Evolutionary conservation across 371 early-diverging fungal genomes (phyloP).

Genomic region (Catenaria anguillulae): DNA sequence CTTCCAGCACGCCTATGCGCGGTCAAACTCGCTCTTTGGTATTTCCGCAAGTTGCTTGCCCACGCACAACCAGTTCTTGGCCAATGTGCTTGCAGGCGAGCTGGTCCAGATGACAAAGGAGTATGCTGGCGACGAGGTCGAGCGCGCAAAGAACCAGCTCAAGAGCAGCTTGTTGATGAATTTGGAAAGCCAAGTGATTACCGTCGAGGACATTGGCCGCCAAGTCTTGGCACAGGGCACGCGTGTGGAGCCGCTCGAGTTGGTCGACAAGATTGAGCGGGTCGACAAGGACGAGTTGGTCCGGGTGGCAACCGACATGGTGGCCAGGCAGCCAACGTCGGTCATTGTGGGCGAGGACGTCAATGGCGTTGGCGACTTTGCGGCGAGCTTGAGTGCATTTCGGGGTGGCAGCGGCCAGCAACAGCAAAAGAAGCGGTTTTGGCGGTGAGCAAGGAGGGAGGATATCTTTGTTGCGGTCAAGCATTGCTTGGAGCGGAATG

Average conservation of each 20-base stretch:
- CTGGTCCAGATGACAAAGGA: constrained; percentile 52
- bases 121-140: constrained; percentile 38
- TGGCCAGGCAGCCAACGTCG: neutral
- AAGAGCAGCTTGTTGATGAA: constrained; percentile 83
- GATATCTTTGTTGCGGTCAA: too few relatives aligned
- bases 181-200: constrained; percentile 77
- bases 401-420: too few relatives aligned
- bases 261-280: neutral
- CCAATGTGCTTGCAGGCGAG: constrained; percentile 72
- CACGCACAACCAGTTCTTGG: constrained; percentile 43
- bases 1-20: constrained; percentile 79
- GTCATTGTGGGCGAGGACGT: neutral
- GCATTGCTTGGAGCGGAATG: too few relatives aligned
- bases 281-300: neutral
- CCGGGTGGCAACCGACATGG: neutral
- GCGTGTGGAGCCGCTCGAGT: neutral
- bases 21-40: constrained; percentile 74
- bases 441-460: too few relatives aligned
- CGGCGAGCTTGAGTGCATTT: too few relatives aligned
- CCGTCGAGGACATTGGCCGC: constrained; percentile 86
- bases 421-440: too few relatives aligned
- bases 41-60: constrained; percentile 73
- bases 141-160: constrained; percentile 88
- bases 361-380: too few relatives aligned
- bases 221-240: constrained; percentile 39